These are phyloP conservation scores for Cryphonectria japonica DNA, from an alignment of 2,329 filamentous ascomycete species.

Conservation along the genomic window DNA sequence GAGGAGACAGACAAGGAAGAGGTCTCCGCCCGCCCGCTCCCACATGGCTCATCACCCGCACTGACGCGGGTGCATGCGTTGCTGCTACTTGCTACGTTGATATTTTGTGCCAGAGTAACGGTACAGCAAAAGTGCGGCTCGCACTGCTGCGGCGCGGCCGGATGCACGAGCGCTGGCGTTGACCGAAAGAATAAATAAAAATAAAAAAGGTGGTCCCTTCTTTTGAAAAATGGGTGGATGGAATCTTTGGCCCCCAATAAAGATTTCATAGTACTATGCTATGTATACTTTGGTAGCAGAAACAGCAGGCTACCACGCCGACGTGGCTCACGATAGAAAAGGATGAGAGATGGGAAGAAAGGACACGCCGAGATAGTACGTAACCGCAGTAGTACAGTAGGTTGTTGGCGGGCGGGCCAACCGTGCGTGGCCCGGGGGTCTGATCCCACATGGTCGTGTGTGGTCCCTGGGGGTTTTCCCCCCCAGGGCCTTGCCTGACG, in stretches of 20 bases:
- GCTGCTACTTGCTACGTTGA: neutral
- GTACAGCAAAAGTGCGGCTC: neutral
- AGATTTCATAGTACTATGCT: neutral
- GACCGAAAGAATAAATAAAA: neutral
- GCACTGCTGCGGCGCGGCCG: neutral
- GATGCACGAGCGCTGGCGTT: neutral
- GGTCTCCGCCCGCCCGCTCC: neutral
- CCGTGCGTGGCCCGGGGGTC: neutral
- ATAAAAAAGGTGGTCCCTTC: neutral
- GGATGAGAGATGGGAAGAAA: neutral
- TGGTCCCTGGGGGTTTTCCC: neutral
- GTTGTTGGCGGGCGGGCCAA: neutral
- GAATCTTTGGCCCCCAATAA: neutral
- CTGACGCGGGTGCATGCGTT: neutral
- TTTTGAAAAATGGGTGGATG: neutral
- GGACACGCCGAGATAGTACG: neutral
- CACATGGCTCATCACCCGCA: neutral
- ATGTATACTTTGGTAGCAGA: neutral
- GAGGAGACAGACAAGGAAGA: neutral
- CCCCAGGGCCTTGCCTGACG: slow-evolving; percentile 4
- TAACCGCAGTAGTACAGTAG: neutral
- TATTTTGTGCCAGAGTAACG: neutral
- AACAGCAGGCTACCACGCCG: neutral
- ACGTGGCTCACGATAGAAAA: neutral
- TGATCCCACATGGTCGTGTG: neutral